Evolutionary conservation across 345 rosid genomes (phyloP).

Genomic region (Schrenkiella parvula): DNA sequence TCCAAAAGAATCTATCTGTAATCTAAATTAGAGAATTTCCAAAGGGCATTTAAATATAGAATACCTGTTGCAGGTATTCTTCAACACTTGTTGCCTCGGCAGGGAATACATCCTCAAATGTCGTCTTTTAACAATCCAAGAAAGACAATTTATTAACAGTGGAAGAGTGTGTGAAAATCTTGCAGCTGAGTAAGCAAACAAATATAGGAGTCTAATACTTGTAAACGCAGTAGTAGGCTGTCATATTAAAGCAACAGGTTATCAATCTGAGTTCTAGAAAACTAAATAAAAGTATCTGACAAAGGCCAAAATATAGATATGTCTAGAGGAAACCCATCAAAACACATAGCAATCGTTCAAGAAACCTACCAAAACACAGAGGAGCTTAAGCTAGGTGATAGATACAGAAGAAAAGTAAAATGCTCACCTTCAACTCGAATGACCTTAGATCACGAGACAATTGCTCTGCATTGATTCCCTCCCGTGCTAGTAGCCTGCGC

Average conservation of each 20-base stretch:
- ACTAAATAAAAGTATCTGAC: neutral
- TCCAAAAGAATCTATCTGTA: neutral
- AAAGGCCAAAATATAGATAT: neutral
- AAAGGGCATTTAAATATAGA: too few species aligned
- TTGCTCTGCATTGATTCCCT: conserved; percentile 90
- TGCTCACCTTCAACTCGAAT: conserved; percentile 70
- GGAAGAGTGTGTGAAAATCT: neutral
- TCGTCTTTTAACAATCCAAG: conserved; percentile 46
- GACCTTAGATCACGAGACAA: conserved; percentile 85
- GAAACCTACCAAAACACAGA: neutral
- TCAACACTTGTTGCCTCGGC: conserved; percentile 82
- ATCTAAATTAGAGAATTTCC: neutral
- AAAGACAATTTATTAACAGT: neutral
- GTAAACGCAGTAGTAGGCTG: neutral
- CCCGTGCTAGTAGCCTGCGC: conserved; percentile 81
- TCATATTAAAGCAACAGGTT: neutral
- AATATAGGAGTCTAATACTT: neutral
- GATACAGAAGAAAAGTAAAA: neutral
- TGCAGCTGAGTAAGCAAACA: neutral
- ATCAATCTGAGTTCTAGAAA: neutral
- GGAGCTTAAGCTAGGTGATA: neutral
- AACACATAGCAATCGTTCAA: neutral
- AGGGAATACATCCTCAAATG: conserved; percentile 91
- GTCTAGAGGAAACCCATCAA: neutral
- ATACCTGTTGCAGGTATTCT: conserved; percentile 81